Evolutionary conservation across 1,284 basidiomycete species (phyloP), one percentile per base, ranked within the genome.

Genomic region (Moesziomyces globuligerus): DNA sequence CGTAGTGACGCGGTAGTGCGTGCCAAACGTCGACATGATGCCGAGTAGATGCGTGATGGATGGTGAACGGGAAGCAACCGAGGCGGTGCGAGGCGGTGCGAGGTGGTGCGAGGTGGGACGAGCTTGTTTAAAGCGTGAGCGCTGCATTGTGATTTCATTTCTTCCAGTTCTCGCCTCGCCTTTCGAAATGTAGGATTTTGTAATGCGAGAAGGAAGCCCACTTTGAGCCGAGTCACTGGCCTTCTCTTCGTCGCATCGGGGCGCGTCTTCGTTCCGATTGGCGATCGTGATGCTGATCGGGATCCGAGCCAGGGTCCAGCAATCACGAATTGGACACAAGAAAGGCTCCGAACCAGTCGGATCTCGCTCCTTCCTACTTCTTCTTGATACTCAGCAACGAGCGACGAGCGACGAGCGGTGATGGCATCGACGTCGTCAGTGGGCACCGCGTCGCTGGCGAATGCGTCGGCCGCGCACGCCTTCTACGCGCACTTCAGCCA

Each of bases 1-100:
- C 66, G 96, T 99, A 60, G 94, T 94, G 38, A 98, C 95, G 50
- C 93, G 89, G 86, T 92, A 98, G 46, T 91, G 85, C 20, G 86
- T 88, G 41, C 95, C 96, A 83, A 92, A 98, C 42, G 93, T 91
- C 34, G 93, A 96, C 95, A 98, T 98, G 65, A 41, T 80, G 32
- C 17, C n/a, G 15, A 25, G 9, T 23, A 36, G 20, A 23, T 20
- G 17, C 15, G 4, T 32, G 36, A 7, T 28, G 21, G 20, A 45
- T 13, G 42, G 34, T 13, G 24, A 32, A 48, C 5, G 24, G 25
- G 29, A 26, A 26, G 5, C 4, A 40, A 38, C 7, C 25, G n/a
- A 3, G 17, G 36, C 3, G 17, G 18, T 36, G 26, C 24, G n/a
- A 20, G 21, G 20, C 44, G 28, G n/a, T n/a, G n/a, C n/a, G n/a